These are phyloP conservation scores for Pulveroboletus ravenelii DNA, from an alignment of 768 basidiomycete genomes.

Conservation along the genomic window DNA sequence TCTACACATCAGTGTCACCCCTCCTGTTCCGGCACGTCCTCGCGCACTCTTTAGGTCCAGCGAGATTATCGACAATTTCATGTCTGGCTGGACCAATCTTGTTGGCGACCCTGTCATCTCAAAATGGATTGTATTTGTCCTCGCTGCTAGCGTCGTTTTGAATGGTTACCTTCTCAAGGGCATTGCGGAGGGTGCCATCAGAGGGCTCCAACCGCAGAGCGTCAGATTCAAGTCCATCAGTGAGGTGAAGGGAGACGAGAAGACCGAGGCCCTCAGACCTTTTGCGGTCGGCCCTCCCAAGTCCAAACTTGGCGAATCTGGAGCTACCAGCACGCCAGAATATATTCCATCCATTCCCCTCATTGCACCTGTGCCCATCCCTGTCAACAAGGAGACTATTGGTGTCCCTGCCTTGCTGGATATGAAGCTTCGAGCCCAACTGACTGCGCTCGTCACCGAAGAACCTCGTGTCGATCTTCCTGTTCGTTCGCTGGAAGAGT, in stretches of 20 bases:
- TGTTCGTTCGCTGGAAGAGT: constrained; percentile 65
- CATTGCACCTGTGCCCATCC: constrained; percentile 23
- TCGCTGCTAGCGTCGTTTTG: constrained; percentile 80
- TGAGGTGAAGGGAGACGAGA: constrained; percentile 16
- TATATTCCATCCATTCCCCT: constrained; percentile 12
- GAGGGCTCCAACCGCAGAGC: constrained; percentile 27
- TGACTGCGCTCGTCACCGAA: constrained; percentile 11
- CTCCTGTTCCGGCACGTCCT: constrained; percentile 29
- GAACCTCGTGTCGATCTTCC: constrained; percentile 10
- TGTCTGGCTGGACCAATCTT: constrained; percentile 84
- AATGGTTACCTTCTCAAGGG: constrained; percentile 94
- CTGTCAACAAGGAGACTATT: constrained; percentile 13
- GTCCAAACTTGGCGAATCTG: constrained; percentile 11
- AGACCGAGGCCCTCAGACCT: constrained; percentile 19
- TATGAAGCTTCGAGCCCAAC: constrained; percentile 32
- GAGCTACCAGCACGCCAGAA: constrained; percentile 16
- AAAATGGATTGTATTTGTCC: constrained; percentile 90
- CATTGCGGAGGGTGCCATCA: constrained; percentile 54
- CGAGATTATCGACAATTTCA: constrained; percentile 75
- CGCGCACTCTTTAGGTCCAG: constrained; percentile 34
- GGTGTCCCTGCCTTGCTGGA: constrained; percentile 29
- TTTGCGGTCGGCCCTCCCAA: constrained; percentile 26
- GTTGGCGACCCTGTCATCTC: constrained; percentile 91
- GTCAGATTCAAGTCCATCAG: constrained; percentile 29
- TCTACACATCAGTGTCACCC: constrained; percentile 47